Percentiles rank a stretch among this genome's conserved stretches.
phyloP scores from a whole-genome alignment of 2,329 filamentous ascomycete species.

The Pseudodiploospora longispora region DNA sequence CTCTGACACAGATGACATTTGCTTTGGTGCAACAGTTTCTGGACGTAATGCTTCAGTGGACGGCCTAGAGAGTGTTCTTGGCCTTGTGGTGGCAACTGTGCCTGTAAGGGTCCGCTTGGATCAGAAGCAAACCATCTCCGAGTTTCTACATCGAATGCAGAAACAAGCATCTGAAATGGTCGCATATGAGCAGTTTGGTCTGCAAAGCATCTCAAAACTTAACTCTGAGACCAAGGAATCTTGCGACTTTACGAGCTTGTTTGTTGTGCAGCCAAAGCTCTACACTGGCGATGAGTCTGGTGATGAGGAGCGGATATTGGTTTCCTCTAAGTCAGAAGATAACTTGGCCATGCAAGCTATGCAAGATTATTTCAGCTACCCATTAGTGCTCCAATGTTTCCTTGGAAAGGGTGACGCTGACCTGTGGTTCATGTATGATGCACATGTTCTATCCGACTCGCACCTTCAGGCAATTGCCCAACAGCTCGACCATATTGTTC shows the following conservation, averaged over 20 bases:
- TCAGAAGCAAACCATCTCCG: not conserved
- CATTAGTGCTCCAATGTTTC: not conserved
- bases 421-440: not conserved
- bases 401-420: not conserved
- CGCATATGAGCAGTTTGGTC: conserved; percentile 10
- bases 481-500: not conserved
- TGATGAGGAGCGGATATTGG: conserved; percentile 1
- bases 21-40: not conserved
- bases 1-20: not conserved
- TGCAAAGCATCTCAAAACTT: conserved; percentile 11
- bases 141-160: conserved; percentile 13
- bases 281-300: conserved; percentile 1
- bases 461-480: not conserved
- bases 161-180: conserved; percentile 14
- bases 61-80: conserved; percentile 1
- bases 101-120: conserved; percentile 12
- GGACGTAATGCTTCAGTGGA: too few relatives aligned
- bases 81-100: conserved; percentile 15
- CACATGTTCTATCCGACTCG: not conserved
- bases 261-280: conserved; percentile 5
- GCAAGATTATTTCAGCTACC: not conserved
- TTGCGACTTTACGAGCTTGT: not conserved
- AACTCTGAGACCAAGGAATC: conserved; percentile 1
- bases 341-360: not conserved
- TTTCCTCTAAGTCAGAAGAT: conserved; percentile 1